These are phyloP conservation scores for Talaromyces sp. DNA, from an alignment of 2,329 filamentous ascomycete genomes.

Conservation along the genomic window DNA sequence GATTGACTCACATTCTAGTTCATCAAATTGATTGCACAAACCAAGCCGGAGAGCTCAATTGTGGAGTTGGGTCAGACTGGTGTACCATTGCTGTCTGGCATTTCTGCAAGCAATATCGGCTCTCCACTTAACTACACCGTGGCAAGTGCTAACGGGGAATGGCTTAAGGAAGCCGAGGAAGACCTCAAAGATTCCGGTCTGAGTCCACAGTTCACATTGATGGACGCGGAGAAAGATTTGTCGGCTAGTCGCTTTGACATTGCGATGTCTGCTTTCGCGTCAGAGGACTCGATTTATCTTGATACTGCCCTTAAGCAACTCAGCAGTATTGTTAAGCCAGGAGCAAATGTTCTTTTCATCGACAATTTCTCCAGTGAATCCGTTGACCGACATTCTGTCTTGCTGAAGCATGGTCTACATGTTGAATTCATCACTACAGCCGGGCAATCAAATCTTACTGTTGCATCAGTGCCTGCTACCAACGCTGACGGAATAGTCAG, in stretches of 20 bases:
- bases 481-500: background rate
- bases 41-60: background rate
- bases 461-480: background rate
- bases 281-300: background rate
- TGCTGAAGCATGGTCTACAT: background rate
- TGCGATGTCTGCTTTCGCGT: background rate
- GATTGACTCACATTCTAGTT: background rate
- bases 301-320: background rate
- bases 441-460: background rate
- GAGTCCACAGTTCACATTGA: background rate
- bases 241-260: background rate
- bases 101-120: background rate
- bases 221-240: background rate
- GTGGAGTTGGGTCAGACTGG: background rate
- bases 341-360: background rate
- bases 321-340: background rate
- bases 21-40: background rate
- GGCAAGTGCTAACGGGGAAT: background rate
- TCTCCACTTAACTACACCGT: background rate
- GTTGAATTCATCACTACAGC: background rate
- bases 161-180: background rate
- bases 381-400: background rate
- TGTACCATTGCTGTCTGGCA: background rate
- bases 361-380: background rate
- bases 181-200: background rate